phyloP scores from a whole-genome alignment of 352 stramenopile species.

The Phytophthora constricta region DNA sequence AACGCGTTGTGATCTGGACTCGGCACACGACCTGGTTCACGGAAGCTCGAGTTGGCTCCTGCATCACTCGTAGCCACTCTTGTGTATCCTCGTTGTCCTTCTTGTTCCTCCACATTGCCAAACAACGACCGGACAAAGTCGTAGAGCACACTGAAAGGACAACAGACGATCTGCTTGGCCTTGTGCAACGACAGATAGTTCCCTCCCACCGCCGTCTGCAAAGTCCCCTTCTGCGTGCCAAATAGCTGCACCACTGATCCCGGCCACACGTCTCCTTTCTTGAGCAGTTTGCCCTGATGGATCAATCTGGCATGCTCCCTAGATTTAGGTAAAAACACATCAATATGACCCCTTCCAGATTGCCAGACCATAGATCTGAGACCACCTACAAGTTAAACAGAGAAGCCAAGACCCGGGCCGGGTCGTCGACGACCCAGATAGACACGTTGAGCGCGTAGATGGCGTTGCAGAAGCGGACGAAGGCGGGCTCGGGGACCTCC shows the following conservation, averaged over 20 bases:
- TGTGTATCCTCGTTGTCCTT: slow-evolving; percentile 53
- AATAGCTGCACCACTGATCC: slow-evolving; percentile 85
- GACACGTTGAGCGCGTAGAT: slow-evolving; percentile 81
- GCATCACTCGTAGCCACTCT: slow-evolving; percentile 38
- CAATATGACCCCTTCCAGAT: neutral
- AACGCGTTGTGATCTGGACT: slow-evolving; percentile 53
- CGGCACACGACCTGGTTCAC: slow-evolving; percentile 60
- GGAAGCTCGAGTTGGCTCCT: slow-evolving; percentile 44
- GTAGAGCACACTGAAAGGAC: slow-evolving; percentile 63
- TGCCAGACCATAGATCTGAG: neutral
- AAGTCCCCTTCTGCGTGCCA: slow-evolving; percentile 55
- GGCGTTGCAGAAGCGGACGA: slow-evolving; percentile 82
- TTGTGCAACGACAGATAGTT: slow-evolving; percentile 38
- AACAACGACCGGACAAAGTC: slow-evolving; percentile 82
- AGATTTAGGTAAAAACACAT: neutral
- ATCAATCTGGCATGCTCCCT: slow-evolving; percentile 81
- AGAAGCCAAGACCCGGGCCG: slow-evolving; percentile 58
- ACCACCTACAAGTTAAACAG: slow-evolving; percentile 78
- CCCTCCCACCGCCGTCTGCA: slow-evolving; percentile 22
- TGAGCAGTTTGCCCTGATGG: slow-evolving; percentile 81
- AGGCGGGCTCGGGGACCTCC: slow-evolving; percentile 43
- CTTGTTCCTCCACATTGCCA: slow-evolving; percentile 33
- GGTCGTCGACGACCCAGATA: slow-evolving; percentile 81
- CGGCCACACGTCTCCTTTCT: slow-evolving; percentile 85
- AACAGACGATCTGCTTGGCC: slow-evolving; percentile 65